Evolutionary conservation across 2,329 filamentous ascomycete genomes (phyloP).

Genomic region (Colletotrichum godetiae): DNA sequence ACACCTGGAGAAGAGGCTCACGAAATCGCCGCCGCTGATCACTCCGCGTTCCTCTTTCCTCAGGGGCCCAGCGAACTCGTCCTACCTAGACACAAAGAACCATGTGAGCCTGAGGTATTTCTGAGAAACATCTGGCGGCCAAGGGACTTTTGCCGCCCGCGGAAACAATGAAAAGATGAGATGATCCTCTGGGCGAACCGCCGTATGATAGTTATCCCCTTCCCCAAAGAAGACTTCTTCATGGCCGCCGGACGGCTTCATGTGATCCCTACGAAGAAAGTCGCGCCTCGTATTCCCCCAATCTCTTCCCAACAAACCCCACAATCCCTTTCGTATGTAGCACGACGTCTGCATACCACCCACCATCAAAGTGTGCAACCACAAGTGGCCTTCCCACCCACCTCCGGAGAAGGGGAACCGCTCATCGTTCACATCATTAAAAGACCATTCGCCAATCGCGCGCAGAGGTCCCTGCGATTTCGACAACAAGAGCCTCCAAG

Average conservation of each 20-base stretch:
- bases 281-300: conserved; percentile 26
- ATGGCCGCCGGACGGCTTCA: background rate
- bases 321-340: conserved; percentile 22
- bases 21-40: background rate
- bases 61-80: too few species aligned
- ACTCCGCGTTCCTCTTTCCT: background rate
- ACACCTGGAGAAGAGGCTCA: background rate
- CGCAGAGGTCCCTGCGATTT: background rate
- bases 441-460: conserved; percentile 29
- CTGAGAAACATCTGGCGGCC: too few species aligned
- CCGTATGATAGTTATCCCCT: background rate
- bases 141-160: background rate
- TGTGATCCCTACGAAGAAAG: conserved; percentile 7
- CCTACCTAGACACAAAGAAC: too few species aligned
- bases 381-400: background rate
- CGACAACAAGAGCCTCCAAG: conserved; percentile 21
- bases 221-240: too few species aligned
- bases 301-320: background rate
- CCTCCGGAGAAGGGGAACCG: background rate
- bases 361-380: background rate
- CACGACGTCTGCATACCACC: conserved; percentile 23
- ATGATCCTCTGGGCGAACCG: background rate
- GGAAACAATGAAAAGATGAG: background rate
- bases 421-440: background rate
- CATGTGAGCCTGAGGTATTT: too few species aligned